phyloP scores from a whole-genome alignment of 306 rosid species.

The Ziziphus jujuba region DNA sequence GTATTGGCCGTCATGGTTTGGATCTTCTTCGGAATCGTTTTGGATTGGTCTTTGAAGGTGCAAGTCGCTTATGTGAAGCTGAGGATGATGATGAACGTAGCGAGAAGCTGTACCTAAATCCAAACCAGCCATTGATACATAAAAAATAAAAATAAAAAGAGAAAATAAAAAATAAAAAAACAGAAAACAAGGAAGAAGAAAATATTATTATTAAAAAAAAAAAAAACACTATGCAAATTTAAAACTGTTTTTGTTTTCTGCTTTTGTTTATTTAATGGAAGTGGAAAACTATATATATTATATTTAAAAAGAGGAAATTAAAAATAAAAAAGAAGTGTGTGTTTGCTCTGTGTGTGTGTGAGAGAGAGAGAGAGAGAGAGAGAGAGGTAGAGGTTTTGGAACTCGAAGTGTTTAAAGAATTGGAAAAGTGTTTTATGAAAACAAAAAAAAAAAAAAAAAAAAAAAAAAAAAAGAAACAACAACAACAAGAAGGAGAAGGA shows the following conservation, averaged over 20 bases:
- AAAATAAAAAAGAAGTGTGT: background rate
- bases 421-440: no score
- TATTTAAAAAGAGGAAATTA: conserved; percentile 4
- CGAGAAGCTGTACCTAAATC: conserved; percentile 84
- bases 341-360: background rate
- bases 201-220: conserved; percentile 32
- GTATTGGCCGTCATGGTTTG: conserved; percentile 32
- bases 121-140: conserved; percentile 79
- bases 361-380: conserved; percentile 1
- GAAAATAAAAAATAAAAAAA: no score
- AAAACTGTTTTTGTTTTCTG: conserved; percentile 29
- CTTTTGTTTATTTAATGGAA: conserved; percentile 51
- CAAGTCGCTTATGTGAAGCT: conserved; percentile 62
- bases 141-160: no score
- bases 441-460: conserved; percentile 11
- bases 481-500: conserved; percentile 25
- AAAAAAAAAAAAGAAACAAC: conserved; percentile 15
- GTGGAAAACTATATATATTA: conserved; percentile 29
- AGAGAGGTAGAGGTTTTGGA: background rate
- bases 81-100: conserved; percentile 66
- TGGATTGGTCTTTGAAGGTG: conserved; percentile 54
- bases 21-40: conserved; percentile 41
- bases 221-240: conserved; percentile 12
- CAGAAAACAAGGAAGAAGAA: conserved; percentile 62
- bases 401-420: conserved; percentile 21